phyloP scores from a whole-genome alignment of 495 filamentous ascomycete species.

The Alectoria sarmentosa region DNA sequence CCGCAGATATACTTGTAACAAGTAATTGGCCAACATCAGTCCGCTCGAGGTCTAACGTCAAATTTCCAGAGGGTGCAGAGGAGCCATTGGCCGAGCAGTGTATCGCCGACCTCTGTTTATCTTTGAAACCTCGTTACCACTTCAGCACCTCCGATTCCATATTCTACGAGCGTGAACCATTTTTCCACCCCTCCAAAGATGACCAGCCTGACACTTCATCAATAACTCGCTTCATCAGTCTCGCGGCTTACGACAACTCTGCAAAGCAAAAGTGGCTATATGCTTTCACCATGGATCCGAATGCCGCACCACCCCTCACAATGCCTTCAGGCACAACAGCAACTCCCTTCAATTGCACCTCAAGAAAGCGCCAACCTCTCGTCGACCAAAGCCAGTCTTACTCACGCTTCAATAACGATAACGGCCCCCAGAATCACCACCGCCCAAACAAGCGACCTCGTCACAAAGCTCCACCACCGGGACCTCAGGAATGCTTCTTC shows the following conservation, averaged over 20 bases:
- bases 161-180: slow-evolving; percentile 89
- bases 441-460: slow-evolving; percentile 46
- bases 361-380: slow-evolving; percentile 54
- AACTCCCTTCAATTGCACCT: slow-evolving; percentile 52
- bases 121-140: slow-evolving; percentile 82
- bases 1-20: slow-evolving; percentile 79
- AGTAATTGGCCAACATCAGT: slow-evolving; percentile 74
- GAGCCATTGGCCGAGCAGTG: slow-evolving; percentile 44
- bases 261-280: slow-evolving; percentile 80
- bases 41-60: slow-evolving; percentile 51
- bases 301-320: slow-evolving; percentile 45
- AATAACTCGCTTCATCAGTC: slow-evolving; percentile 80
- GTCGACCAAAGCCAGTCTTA: slow-evolving; percentile 46
- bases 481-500: slow-evolving; percentile 84
- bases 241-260: slow-evolving; percentile 67
- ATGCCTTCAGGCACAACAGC: slow-evolving; percentile 63
- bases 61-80: slow-evolving; percentile 38
- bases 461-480: slow-evolving; percentile 52
- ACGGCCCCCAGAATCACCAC: slow-evolving; percentile 28
- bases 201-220: slow-evolving; percentile 45
- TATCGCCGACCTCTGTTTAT: slow-evolving; percentile 63
- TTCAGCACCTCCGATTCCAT: slow-evolving; percentile 60
- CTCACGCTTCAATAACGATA: slow-evolving; percentile 49
- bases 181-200: slow-evolving; percentile 61
- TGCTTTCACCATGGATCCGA: slow-evolving; percentile 73